Base-by-base conservation (phyloP, 345 rosid species). In the rapeseed (Brassica napus) region DNA sequence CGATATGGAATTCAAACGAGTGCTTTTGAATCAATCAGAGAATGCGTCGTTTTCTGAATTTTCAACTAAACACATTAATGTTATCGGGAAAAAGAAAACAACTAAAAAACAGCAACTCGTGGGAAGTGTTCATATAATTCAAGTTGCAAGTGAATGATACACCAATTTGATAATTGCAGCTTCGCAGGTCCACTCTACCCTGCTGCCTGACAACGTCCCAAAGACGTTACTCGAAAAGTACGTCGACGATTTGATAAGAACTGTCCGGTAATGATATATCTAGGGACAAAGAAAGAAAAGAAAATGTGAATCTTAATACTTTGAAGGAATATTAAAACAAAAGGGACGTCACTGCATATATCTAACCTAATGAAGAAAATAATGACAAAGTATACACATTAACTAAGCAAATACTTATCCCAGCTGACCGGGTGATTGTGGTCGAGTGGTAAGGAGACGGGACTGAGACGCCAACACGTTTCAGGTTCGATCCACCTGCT, bases 131-230 rank as follows among this genome's bases (percentile, higher is more conserved):
- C 4, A 68, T 8, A 39, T 39, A 76, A 39, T 35, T 3, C 66
- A 67, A 76, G 68, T 69, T 76, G 69, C 74, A 69, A 23, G 14
- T 21, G 62, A 60, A 61, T 32, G 69, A 77, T 69, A 55, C 59
- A 32, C 65, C 71, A 71, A 65, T 77, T 61, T 77, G 58, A 77
- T 71, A 8, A 35, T 64, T 64, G 76, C 71, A 52, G 81, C 65
- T 6, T 52, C 47, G 47, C 65, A 26, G 81, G 71, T 77, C 81
- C 76, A 71, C 34, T 77, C 66, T 35, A 66, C 30, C 7, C 65
- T 34, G 14, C 47, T 8, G 52, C 31, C 30, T 49, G 55, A 47
- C 15, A 47, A 47, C 28, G 31, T 23, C 31, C 63, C 31, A 58
- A 9, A 58, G 30, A 21, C 12, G 30, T 21, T 58, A 21, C 62